These are phyloP conservation scores for Fusarium neocosmosporiellum DNA, from an alignment of 2,329 filamentous ascomycete species.

Conservation along the genomic window DNA sequence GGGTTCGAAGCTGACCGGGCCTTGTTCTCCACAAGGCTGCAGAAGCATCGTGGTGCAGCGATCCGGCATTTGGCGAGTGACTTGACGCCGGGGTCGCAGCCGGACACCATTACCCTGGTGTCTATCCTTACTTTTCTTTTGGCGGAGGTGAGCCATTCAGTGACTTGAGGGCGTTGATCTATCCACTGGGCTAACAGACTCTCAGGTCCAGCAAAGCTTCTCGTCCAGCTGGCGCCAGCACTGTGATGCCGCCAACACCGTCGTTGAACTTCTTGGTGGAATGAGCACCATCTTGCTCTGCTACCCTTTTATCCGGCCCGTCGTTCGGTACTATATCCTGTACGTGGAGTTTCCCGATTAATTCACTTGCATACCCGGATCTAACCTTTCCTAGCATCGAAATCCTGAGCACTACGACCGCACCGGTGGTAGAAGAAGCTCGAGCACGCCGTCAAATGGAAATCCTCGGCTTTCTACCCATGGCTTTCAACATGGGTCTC, in stretches of 20 bases:
- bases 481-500: slow-evolving; percentile 31
- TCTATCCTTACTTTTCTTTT: slow-evolving; percentile 26
- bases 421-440: slow-evolving; percentile 1
- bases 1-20: background rate
- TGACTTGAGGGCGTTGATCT: background rate
- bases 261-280: slow-evolving; percentile 22
- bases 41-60: slow-evolving; percentile 26
- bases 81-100: background rate
- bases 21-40: slow-evolving; percentile 14
- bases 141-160: slow-evolving; percentile 14
- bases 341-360: background rate
- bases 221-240: slow-evolving; percentile 28
- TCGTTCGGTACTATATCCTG: slow-evolving; percentile 29
- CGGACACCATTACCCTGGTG: slow-evolving; percentile 2
- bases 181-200: background rate
- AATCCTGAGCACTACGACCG: slow-evolving; percentile 23
- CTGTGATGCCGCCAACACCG: slow-evolving; percentile 18
- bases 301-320: background rate
- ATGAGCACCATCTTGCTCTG: slow-evolving; percentile 6
- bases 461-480: slow-evolving; percentile 10
- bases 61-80: slow-evolving; percentile 20
- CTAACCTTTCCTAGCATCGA: slow-evolving; percentile 10
- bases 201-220: slow-evolving; percentile 24
- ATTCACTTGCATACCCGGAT: background rate
- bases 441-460: slow-evolving; percentile 15